Conservation (phyloP, 768 basidiomycete species). For the Gloeopeniophorella convolvens region DNA sequence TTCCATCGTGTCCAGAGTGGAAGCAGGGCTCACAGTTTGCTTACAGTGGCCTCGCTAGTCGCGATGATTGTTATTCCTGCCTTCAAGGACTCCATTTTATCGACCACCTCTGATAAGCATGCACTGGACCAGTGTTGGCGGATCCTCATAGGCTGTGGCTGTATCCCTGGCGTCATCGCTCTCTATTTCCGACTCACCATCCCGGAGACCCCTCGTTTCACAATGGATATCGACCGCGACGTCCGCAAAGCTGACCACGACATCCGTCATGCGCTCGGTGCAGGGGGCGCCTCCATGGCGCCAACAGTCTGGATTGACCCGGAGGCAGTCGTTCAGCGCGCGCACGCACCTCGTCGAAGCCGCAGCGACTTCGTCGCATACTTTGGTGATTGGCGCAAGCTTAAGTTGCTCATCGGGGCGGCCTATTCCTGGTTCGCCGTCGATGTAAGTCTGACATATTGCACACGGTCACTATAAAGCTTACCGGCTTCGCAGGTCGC, state of each 20-base stretch:
- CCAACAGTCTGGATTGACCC: conserved; percentile 43
- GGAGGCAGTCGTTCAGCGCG: conserved; percentile 51
- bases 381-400: conserved; percentile 69
- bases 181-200: conserved; percentile 92
- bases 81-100: conserved; percentile 55
- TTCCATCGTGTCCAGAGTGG: not conserved
- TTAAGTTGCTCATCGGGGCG: conserved; percentile 70
- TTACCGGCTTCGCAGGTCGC: conserved; percentile 46
- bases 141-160: conserved; percentile 81
- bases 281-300: conserved; percentile 25
- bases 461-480: not conserved
- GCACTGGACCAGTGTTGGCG: conserved; percentile 85
- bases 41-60: conserved; percentile 56
- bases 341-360: conserved; percentile 60
- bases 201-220: conserved; percentile 85
- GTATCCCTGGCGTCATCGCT: conserved; percentile 71
- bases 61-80: conserved; percentile 56
- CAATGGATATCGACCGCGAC: conserved; percentile 88
- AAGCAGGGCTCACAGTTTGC: not conserved
- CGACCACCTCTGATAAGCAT: conserved; percentile 34
- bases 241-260: conserved; percentile 66
- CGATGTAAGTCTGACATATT: conserved; percentile 47
- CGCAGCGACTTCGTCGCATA: conserved; percentile 58
- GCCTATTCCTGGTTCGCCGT: conserved; percentile 87
- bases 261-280: conserved; percentile 58